phyloP scores from a whole-genome alignment of 2,329 filamentous ascomycete species.

The Xylaria sp. region DNA sequence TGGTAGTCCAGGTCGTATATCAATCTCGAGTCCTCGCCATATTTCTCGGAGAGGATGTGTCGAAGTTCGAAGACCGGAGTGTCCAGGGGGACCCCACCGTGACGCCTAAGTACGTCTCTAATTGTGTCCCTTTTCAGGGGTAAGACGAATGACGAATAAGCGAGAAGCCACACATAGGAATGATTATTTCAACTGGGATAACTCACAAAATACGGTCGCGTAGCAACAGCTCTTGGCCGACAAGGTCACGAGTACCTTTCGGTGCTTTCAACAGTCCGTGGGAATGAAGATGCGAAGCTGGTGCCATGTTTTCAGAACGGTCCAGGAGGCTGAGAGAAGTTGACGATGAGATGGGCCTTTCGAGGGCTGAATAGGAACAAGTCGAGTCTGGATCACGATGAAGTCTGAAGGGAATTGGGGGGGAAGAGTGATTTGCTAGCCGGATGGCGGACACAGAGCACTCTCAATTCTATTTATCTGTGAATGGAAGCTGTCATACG shows the following conservation, averaged over 20 bases:
- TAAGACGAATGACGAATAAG: background rate
- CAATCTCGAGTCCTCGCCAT: constrained; percentile 32
- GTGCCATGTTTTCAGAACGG: background rate
- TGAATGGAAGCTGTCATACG: too few relatives aligned
- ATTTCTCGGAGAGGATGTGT: constrained; percentile 64
- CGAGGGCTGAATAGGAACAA: too few relatives aligned
- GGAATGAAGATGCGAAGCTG: background rate
- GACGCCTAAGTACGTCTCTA: constrained; percentile 47
- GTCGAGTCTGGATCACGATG: too few relatives aligned
- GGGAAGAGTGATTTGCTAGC: too few relatives aligned
- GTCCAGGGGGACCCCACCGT: constrained; percentile 63
- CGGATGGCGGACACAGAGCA: too few relatives aligned
- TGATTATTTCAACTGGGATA: background rate
- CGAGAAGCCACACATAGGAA: background rate
- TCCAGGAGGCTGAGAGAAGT: background rate
- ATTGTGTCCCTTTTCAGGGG: constrained; percentile 35
- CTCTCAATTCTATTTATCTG: too few relatives aligned
- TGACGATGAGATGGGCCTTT: too few relatives aligned
- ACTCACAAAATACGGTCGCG: constrained; percentile 65
- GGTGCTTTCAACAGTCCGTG: constrained; percentile 37
- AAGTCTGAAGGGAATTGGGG: too few relatives aligned
- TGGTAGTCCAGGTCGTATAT: constrained; percentile 82
- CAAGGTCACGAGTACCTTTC: constrained; percentile 86
- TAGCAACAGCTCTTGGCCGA: constrained; percentile 70
- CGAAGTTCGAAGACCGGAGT: constrained; percentile 68